Base-by-base conservation (phyloP, 1,139 yeast species). In the Nakaseomyces nivariensis region DNA sequence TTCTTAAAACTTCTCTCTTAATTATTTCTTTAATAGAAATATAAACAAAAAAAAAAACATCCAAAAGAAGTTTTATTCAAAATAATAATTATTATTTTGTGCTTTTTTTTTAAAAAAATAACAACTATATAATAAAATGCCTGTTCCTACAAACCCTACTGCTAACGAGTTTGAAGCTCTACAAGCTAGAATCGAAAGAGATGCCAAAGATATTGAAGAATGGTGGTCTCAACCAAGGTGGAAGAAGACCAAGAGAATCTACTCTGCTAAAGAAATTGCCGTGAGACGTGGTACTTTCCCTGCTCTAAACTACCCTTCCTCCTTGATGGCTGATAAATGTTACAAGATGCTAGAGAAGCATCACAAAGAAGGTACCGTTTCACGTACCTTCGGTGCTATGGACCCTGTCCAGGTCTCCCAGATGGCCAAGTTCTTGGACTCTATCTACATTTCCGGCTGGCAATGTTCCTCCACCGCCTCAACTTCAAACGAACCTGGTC, bases 391-490 rank as follows among this genome's bases (percentile, higher is more conserved):
- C 66, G 98, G 98, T 66, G 97, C 97, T 32, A 77, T 90, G 62
- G 98, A 90, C 70, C 97, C 97, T 43, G 85, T 92, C 58, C 98
- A 90, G 67, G 88, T 89, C 60, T 77, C 97, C 52, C 97, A 90
- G 72, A 89, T 90, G 96, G 95, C 96, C 58, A 87, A 86, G 71
- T 87, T 88, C 73, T 76, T 90, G 65, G 98, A 90, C 71, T 79
- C 95, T 27, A 79, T 92, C 61, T 90, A 92, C 70, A 95, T 90
- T 58, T 85, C 96, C 47, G 98, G 98, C 52, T 90, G 98, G 98
- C 97, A 92, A 74, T 89, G 96, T 70, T 89, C 97, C 49, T 88
- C 97, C 36, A 90, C 97, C 48, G 97, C 97, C 51, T 90, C 97
- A 29, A 86, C 96, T 47, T 86, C 96, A 42, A 90, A 92, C 69